Evolutionary conservation across 163 green algal genomes (phyloP).

Genomic region (Chlamydomonas reinhardtii): DNA sequence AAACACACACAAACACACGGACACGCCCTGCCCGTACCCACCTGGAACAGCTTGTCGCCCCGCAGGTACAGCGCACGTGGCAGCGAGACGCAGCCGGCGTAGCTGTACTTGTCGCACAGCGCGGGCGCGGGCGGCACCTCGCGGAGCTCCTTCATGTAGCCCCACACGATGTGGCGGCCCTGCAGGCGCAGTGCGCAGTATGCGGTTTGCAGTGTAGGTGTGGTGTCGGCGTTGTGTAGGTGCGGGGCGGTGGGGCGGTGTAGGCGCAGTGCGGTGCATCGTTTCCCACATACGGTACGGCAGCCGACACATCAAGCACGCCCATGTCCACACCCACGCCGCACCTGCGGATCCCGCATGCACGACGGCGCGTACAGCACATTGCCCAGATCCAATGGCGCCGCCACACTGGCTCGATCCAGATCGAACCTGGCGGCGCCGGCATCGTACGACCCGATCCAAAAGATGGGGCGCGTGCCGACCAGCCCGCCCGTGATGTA

Average conservation of each 20-base stretch:
- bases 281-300: no score
- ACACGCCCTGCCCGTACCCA: no score
- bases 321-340: no score
- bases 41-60: slow-evolving; percentile 49
- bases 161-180: slow-evolving; percentile 52
- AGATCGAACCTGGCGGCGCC: not conserved
- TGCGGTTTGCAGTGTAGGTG: no score
- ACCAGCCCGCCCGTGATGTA: slow-evolving; percentile 30
- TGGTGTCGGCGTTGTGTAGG: no score
- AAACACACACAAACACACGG: no score
- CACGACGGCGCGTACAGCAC: slow-evolving; percentile 56
- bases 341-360: slow-evolving; percentile 50
- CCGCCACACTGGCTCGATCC: not conserved
- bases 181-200: not conserved
- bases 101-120: slow-evolving; percentile 55
- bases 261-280: no score
- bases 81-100: slow-evolving; percentile 45
- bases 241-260: no score
- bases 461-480: slow-evolving; percentile 50
- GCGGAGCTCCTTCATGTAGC: slow-evolving; percentile 53
- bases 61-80: slow-evolving; percentile 47
- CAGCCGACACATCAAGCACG: no score
- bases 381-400: slow-evolving; percentile 57
- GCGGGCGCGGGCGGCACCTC: slow-evolving; percentile 20
- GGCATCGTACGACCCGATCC: slow-evolving; percentile 47